These are phyloP conservation scores for Coemansia erecta DNA, from an alignment of 192 early-diverging fungal genomes.

Conservation along the genomic window DNA sequence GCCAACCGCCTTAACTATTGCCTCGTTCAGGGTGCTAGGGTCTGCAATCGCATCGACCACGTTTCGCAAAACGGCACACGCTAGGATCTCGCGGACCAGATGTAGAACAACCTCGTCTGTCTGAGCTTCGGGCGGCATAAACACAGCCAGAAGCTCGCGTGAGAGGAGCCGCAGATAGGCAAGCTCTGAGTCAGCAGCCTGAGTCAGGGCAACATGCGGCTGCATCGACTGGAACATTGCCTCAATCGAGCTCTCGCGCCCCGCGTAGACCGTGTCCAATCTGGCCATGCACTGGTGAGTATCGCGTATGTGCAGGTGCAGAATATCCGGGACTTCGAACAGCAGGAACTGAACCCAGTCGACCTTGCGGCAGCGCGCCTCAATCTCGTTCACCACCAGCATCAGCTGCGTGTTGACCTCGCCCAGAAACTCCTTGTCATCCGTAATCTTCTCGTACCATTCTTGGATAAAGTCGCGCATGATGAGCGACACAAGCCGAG, in stretches of 20 bases:
- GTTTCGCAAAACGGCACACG: constrained; percentile 52
- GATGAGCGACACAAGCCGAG: constrained; percentile 29
- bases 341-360: constrained; percentile 47
- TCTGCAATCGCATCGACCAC: constrained; percentile 41
- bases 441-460: constrained; percentile 45
- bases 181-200: constrained; percentile 49
- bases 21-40: constrained; percentile 48
- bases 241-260: constrained; percentile 41
- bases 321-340: constrained; percentile 43
- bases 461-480: constrained; percentile 47
- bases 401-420: constrained; percentile 33
- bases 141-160: constrained; percentile 33
- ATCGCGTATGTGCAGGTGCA: constrained; percentile 46
- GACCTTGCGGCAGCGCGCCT: constrained; percentile 26
- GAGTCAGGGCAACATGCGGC: constrained; percentile 44
- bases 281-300: constrained; percentile 44
- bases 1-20: constrained; percentile 38
- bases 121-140: constrained; percentile 47
- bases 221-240: constrained; percentile 51
- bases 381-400: constrained; percentile 36
- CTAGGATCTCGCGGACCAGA: constrained; percentile 46
- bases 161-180: constrained; percentile 44
- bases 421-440: constrained; percentile 41
- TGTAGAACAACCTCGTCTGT: constrained; percentile 42
- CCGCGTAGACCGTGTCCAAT: constrained; percentile 44